Conservation (phyloP, 768 basidiomycete genomes). For the Mycena venus region DNA sequence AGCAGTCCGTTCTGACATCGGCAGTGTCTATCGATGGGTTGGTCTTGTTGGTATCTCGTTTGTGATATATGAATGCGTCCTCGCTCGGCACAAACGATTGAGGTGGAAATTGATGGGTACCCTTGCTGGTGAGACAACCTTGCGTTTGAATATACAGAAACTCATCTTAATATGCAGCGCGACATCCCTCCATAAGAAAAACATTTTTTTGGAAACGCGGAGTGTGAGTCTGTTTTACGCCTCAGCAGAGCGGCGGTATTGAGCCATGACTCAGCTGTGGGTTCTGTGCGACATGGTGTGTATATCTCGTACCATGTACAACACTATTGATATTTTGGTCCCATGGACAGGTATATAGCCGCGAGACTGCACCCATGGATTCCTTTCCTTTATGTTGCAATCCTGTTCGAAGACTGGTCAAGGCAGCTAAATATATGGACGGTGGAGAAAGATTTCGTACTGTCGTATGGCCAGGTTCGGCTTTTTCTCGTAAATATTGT, state of each 20-base stretch:
- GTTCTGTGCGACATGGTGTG: neutral
- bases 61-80: neutral
- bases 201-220: constrained; percentile 3
- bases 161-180: neutral
- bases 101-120: constrained; percentile 4
- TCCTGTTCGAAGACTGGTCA: constrained; percentile 5
- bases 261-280: neutral
- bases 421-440: constrained; percentile 6
- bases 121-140: neutral
- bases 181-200: neutral
- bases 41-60: neutral
- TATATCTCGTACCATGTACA: neutral
- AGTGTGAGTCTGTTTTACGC: neutral
- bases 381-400: neutral
- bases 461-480: constrained; percentile 18
- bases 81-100: neutral
- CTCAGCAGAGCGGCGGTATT: neutral
- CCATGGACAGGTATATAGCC: constrained; percentile 1
- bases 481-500: neutral
- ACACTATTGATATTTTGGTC: neutral
- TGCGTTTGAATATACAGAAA: neutral
- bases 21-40: neutral
- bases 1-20: neutral
- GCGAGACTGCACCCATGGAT: constrained; percentile 19
- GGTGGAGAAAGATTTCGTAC: neutral